These are phyloP conservation scores for Suhomyces sp. DNA, from an alignment of 805 yeast genomes.

Conservation along the genomic window DNA sequence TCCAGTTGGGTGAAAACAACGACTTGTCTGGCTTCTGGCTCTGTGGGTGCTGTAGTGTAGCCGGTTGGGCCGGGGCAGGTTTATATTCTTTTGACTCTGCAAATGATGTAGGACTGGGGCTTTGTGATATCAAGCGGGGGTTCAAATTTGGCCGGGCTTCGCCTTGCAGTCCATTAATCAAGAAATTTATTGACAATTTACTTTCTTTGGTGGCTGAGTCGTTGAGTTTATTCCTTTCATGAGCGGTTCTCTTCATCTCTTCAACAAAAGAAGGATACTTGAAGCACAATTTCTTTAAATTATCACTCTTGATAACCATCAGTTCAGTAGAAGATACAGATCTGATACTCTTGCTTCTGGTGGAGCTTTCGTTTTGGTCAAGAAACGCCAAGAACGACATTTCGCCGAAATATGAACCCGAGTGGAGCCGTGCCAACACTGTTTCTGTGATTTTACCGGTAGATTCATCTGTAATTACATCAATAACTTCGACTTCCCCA, in stretches of 20 bases:
- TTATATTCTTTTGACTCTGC: neutral
- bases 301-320: slow-evolving; percentile 55
- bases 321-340: slow-evolving; percentile 59
- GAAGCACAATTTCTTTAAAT: slow-evolving; percentile 50
- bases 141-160: neutral
- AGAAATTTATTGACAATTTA: slow-evolving; percentile 20
- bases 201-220: slow-evolving; percentile 5
- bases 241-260: slow-evolving; percentile 61
- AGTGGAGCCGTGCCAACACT: slow-evolving; percentile 54
- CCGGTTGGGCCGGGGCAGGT: neutral
- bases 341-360: slow-evolving; percentile 62
- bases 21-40: slow-evolving; percentile 8
- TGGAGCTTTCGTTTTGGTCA: slow-evolving; percentile 20
- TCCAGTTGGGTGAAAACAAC: slow-evolving; percentile 20
- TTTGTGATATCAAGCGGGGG: neutral
- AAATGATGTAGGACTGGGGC: neutral
- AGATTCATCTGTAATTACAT: slow-evolving; percentile 12
- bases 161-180: slow-evolving; percentile 12
- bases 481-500: slow-evolving; percentile 71
- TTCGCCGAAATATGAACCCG: slow-evolving; percentile 74
- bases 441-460: slow-evolving; percentile 26
- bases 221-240: slow-evolving; percentile 41
- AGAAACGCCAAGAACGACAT: slow-evolving; percentile 61
- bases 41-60: slow-evolving; percentile 9
- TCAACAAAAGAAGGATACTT: slow-evolving; percentile 57